These are phyloP conservation scores for Apostasia ramifera DNA, from an alignment of 106 monocot genomes.

Conservation along the genomic window DNA sequence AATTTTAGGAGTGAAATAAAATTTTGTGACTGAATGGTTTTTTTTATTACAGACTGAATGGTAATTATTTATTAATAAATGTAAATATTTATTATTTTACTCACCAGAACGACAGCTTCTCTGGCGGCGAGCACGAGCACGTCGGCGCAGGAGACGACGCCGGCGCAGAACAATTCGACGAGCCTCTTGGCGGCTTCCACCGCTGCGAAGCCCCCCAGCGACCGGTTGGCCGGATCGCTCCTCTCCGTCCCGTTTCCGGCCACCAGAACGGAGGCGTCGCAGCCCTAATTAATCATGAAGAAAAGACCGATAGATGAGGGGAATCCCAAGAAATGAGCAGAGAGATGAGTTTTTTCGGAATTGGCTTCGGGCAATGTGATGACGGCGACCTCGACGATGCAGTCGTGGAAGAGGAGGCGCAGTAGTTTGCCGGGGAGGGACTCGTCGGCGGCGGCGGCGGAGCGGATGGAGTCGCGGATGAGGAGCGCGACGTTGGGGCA, in stretches of 20 bases:
- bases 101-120: slow-evolving; percentile 73
- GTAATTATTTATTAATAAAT: too few relatives aligned
- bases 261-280: slow-evolving; percentile 77
- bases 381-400: slow-evolving; percentile 68
- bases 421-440: slow-evolving; percentile 79
- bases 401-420: slow-evolving; percentile 83
- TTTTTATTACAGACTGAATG: too few relatives aligned
- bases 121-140: slow-evolving; percentile 79
- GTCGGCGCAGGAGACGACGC: slow-evolving; percentile 74
- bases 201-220: slow-evolving; percentile 70
- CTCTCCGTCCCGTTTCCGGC: slow-evolving; percentile 77
- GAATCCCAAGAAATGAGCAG: not conserved
- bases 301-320: not conserved
- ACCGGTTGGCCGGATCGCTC: slow-evolving; percentile 59
- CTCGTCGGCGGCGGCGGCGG: slow-evolving; percentile 37
- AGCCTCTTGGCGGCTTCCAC: slow-evolving; percentile 62
- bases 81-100: not conserved
- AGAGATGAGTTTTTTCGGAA: not conserved
- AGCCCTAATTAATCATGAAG: slow-evolving; percentile 33
- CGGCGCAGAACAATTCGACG: slow-evolving; percentile 64
- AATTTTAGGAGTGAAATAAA: too few relatives aligned
- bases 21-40: too few relatives aligned
- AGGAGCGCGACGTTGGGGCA: slow-evolving; percentile 64
- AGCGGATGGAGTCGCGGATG: slow-evolving; percentile 40
- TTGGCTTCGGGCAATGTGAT: too few relatives aligned